Percentiles rank a stretch among this genome's conserved stretches.
Conservation (phyloP, 164 flowering plant genomes). For the Kingdonia uniflora region DNA sequence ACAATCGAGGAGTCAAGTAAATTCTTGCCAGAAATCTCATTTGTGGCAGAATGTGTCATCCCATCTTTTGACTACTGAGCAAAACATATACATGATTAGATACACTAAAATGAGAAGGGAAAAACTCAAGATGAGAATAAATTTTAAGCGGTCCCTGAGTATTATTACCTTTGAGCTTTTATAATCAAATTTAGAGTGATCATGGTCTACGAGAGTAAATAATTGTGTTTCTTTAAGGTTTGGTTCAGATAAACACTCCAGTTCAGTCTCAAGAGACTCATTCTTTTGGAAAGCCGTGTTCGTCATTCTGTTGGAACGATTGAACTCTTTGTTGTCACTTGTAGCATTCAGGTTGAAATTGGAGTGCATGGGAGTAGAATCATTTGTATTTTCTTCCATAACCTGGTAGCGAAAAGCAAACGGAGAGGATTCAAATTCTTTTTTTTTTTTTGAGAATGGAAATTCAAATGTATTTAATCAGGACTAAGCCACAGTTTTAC, state of each 20-base stretch:
- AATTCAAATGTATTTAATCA: too few species aligned
- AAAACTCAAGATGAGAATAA: too few species aligned
- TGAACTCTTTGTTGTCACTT: slow-evolving; percentile 3
- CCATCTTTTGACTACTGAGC: slow-evolving; percentile 16
- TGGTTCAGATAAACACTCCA: slow-evolving; percentile 11
- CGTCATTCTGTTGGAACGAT: slow-evolving; percentile 11
- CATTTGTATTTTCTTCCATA: slow-evolving; percentile 13
- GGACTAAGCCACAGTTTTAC: too few species aligned
- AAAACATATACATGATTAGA: slow-evolving; percentile 4
- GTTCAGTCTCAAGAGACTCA: slow-evolving; percentile 8
- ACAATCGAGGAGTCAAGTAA: slow-evolving; percentile 11
- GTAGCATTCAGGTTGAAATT: slow-evolving; percentile 15
- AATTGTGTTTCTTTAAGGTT: slow-evolving; percentile 5
- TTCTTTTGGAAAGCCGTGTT: slow-evolving; percentile 9
- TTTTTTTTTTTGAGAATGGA: too few species aligned
- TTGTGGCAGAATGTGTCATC: slow-evolving; percentile 8
- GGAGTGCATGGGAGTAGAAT: slow-evolving; percentile 11
- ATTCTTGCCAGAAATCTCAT: slow-evolving; percentile 10
- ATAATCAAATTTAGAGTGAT: too few species aligned
- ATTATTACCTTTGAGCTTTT: too few species aligned
- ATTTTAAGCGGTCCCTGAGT: too few species aligned
- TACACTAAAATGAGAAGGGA: too few species aligned
- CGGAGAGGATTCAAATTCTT: not conserved
- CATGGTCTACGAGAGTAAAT: not conserved
- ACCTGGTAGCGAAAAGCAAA: slow-evolving; percentile 21